phyloP scores from a whole-genome alignment of 2,329 filamentous ascomycete species.

The Meredithiella fracta region DNA sequence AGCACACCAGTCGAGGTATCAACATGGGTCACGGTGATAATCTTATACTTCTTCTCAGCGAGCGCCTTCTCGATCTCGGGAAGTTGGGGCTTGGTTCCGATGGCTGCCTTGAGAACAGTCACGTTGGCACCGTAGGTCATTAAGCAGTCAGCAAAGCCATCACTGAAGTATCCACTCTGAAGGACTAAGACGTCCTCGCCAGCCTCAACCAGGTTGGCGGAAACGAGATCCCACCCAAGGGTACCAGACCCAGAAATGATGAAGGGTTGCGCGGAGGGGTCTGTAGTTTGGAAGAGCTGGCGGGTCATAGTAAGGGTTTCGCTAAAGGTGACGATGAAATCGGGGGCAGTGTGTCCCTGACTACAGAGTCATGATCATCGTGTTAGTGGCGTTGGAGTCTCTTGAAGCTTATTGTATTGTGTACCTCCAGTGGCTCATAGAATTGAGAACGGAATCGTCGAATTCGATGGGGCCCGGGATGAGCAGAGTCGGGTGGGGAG shows the following conservation, averaged over 20 bases:
- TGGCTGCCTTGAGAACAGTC: slow-evolving; percentile 75
- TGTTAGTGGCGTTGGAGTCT: too few species aligned
- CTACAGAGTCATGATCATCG: slow-evolving; percentile 29
- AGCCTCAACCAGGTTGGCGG: slow-evolving; percentile 79
- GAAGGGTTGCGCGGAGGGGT: slow-evolving; percentile 72
- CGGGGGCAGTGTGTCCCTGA: slow-evolving; percentile 82
- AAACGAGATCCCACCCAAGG: slow-evolving; percentile 88
- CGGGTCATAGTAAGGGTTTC: slow-evolving; percentile 77
- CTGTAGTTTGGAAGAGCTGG: slow-evolving; percentile 82
- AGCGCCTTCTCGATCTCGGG: slow-evolving; percentile 78
- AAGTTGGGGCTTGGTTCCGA: slow-evolving; percentile 75
- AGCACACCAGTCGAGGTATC: slow-evolving; percentile 95
- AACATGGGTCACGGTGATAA: slow-evolving; percentile 88
- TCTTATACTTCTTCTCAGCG: slow-evolving; percentile 81
- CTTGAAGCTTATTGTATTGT: background rate
- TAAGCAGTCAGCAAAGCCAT: slow-evolving; percentile 86
- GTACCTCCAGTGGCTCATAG: slow-evolving; percentile 87
- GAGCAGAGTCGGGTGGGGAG: slow-evolving; percentile 56
- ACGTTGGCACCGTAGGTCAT: slow-evolving; percentile 79
- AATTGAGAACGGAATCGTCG: slow-evolving; percentile 86
- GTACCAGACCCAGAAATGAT: slow-evolving; percentile 90
- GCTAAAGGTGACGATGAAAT: slow-evolving; percentile 80
- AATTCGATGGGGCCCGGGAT: slow-evolving; percentile 98
- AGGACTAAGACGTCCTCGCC: slow-evolving; percentile 85
- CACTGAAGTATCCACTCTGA: slow-evolving; percentile 92